Base-by-base conservation (phyloP, 2,329 filamentous ascomycete species). In the Fusarium sp. region DNA sequence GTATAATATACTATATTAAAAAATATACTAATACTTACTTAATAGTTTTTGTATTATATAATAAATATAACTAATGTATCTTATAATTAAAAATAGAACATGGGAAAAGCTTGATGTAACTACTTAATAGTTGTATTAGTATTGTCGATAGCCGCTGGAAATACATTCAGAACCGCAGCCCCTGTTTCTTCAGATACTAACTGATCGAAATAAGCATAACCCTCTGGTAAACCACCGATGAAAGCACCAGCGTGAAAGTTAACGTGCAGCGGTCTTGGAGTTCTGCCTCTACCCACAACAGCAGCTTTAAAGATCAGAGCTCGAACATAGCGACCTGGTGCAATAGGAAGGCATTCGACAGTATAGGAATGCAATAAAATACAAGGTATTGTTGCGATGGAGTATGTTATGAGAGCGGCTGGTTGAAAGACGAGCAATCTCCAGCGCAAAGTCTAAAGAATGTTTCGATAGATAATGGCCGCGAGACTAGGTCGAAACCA, bases 121-220 rank as follows among this genome's bases (percentile, higher is more conserved):
- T 77, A 85, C 42, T 72, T 68, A 15, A 85, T 71, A 0, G 80
- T 77, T 39, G 82, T 81, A 53, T 84, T 81, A 4, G 82, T 77
- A 68, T 88, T 85, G 54, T 86, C 76, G 3, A 86, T 75, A 6
- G 81, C 81, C 2, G 75, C 76, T 0, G 85, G 85, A 58, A 86
- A 87, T 24, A 77, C 76, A 66, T 86, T 84, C 10, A 86, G 77
- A 18, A 83, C 82, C 1, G 85, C 78, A 4, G 82, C 82, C 2
- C 80, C 83, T 0, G 82, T 84, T 37, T 77, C 69, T 18, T 74
- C 64, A 2, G 79, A 79, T 2, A 84, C 62, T 8, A 71, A 62
- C 3, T 74, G 58, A 57, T 80, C 79, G 53, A 81, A 81, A 0
- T 66, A 53, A 3, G 77, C 78, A 24, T 78, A 72, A 8, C 77